Conservation (phyloP, 352 stramenopile genomes). For the Phytophthora sojae region DNA sequence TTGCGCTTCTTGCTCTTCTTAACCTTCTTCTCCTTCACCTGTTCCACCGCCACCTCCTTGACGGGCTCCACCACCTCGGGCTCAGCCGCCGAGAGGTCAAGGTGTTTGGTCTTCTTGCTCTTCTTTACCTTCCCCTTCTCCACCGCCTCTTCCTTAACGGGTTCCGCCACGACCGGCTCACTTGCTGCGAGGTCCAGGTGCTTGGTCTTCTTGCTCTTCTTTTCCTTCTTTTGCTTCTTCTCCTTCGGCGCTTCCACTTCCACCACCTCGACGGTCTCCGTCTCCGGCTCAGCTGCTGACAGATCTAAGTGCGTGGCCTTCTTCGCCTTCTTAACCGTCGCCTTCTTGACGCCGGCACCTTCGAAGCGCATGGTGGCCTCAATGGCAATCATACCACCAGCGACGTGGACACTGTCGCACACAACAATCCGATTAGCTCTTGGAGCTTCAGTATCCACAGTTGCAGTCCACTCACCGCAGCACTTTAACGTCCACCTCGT, state of each 20-base stretch:
- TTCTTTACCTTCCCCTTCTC: conserved; percentile 25
- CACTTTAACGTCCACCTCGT: conserved; percentile 77
- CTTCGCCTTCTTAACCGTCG: conserved; percentile 15
- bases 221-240: not conserved
- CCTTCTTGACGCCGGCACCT: conserved; percentile 12
- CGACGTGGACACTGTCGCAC: conserved; percentile 60
- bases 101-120: conserved; percentile 24
- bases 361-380: conserved; percentile 74
- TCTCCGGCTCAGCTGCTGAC: not conserved
- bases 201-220: not conserved
- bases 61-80: conserved; percentile 18
- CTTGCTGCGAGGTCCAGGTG: conserved; percentile 25
- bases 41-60: conserved; percentile 33
- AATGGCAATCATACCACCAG: conserved; percentile 83
- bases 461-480: conserved; percentile 41
- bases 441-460: not conserved
- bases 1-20: conserved; percentile 51
- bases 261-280: not conserved
- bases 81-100: not conserved
- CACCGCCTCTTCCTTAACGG: conserved; percentile 26
- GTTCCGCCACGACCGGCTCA: conserved; percentile 22
- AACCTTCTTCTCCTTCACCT: conserved; percentile 40
- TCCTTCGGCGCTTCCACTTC: not conserved
- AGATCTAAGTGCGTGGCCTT: not conserved
- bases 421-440: conserved; percentile 21